Evolutionary conservation across 2,329 filamentous ascomycete genomes (phyloP).

Genomic region (Parafenestella ontariensis): DNA sequence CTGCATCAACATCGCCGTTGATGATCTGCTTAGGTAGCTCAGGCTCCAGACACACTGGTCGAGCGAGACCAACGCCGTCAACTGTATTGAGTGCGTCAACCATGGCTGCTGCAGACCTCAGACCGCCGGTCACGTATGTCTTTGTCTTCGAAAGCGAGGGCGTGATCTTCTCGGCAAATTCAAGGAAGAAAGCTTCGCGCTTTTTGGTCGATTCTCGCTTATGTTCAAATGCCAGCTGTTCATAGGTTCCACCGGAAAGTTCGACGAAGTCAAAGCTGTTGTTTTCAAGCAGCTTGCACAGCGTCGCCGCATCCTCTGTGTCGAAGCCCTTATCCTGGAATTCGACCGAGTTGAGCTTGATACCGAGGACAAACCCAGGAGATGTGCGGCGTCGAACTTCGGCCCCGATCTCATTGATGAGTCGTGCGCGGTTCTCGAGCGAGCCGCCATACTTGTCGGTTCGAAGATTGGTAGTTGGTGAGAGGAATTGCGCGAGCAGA

Average conservation of each 20-base stretch:
- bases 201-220: constrained; percentile 62
- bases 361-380: constrained; percentile 56
- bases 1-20: constrained; percentile 51
- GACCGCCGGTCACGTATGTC: constrained; percentile 66
- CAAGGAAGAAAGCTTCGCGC: constrained; percentile 66
- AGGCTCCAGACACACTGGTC: constrained; percentile 61
- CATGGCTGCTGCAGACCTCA: constrained; percentile 65
- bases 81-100: constrained; percentile 63
- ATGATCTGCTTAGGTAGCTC: constrained; percentile 56
- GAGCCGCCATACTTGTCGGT: constrained; percentile 55
- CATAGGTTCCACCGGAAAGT: constrained; percentile 67
- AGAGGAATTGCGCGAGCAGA: constrained; percentile 56
- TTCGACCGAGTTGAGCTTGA: constrained; percentile 67
- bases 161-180: constrained; percentile 63
- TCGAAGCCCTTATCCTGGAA: constrained; percentile 62
- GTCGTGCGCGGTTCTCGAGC: constrained; percentile 52
- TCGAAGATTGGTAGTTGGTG: constrained; percentile 51
- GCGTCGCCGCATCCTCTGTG: constrained; percentile 57
- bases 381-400: constrained; percentile 48
- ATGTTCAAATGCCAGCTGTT: constrained; percentile 60
- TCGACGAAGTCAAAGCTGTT: constrained; percentile 65
- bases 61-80: constrained; percentile 66
- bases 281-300: constrained; percentile 59
- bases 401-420: constrained; percentile 51
- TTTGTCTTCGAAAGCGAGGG: constrained; percentile 64